phyloP scores from a whole-genome alignment of 139 green algal species.

The Chlamydomonas asymmetrica region DNA sequence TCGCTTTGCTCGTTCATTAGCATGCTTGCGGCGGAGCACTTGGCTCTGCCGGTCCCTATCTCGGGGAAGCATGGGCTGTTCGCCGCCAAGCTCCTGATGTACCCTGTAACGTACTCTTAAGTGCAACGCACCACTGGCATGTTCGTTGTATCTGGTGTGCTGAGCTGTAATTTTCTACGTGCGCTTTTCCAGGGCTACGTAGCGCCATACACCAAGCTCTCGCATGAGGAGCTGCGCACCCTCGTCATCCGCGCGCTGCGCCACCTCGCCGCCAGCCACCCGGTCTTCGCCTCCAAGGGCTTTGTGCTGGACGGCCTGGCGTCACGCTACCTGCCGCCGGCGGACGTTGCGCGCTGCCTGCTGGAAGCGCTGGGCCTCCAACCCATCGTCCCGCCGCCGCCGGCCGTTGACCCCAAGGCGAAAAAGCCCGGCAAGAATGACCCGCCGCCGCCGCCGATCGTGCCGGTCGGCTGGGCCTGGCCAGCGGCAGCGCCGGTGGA shows the following conservation, averaged over 20 bases:
- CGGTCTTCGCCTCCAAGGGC: constrained; percentile 37
- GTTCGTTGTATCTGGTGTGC: too few species aligned
- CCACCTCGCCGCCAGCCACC: constrained; percentile 18
- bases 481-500: too few species aligned
- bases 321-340: constrained; percentile 27
- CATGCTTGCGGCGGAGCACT: too few species aligned
- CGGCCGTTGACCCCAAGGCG: constrained; percentile 13
- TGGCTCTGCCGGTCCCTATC: too few species aligned
- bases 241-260: constrained; percentile 32
- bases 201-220: constrained; percentile 26
- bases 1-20: too few species aligned
- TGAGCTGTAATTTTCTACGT: too few species aligned
- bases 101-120: too few species aligned
- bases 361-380: constrained; percentile 50
- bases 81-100: too few species aligned
- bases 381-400: constrained; percentile 23
- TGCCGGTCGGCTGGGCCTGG: constrained; percentile 17
- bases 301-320: constrained; percentile 56
- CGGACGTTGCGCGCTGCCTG: constrained; percentile 27
- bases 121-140: too few species aligned
- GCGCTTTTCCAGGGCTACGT: constrained; percentile 36
- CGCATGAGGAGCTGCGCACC: constrained; percentile 19
- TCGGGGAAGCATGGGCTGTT: too few species aligned
- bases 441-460: not conserved
- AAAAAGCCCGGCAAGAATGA: constrained; percentile 30